These are phyloP conservation scores for Boletus sensibilis DNA, from an alignment of 768 basidiomycete species.

Conservation along the genomic window DNA sequence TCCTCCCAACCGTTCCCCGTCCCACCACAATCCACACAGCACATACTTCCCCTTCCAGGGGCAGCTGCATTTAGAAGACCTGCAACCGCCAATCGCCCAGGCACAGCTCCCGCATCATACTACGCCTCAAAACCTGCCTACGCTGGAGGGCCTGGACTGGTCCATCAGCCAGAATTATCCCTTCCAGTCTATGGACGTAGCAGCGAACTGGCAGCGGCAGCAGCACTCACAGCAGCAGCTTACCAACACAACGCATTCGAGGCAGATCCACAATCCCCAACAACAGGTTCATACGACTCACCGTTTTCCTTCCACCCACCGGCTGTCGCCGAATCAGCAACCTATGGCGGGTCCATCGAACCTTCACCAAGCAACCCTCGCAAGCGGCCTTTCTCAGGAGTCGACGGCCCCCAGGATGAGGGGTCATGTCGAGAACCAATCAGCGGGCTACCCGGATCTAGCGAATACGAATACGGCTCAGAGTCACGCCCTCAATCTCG, in stretches of 20 bases:
- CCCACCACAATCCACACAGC: conserved; percentile 43
- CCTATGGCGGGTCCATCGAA: conserved; percentile 33
- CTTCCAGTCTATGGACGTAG: conserved; percentile 40
- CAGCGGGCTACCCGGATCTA: conserved; percentile 29
- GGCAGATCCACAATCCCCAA: conserved; percentile 32
- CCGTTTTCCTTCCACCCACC: conserved; percentile 82
- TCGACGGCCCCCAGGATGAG: conserved; percentile 48
- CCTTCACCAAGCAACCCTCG: conserved; percentile 47
- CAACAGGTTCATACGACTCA: conserved; percentile 48
- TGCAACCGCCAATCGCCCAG: conserved; percentile 61
- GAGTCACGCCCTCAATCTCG: conserved; percentile 79
- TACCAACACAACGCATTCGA: conserved; percentile 31
- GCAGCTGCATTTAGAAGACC: conserved; percentile 56
- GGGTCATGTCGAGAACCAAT: conserved; percentile 39
- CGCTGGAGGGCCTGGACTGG: conserved; percentile 53
- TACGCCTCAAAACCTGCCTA: conserved; percentile 48
- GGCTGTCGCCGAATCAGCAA: conserved; percentile 40
- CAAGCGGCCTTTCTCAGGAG: conserved; percentile 61
- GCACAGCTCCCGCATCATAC: conserved; percentile 69
- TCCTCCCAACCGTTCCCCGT: conserved; percentile 39
- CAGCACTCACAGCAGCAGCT: conserved; percentile 29
- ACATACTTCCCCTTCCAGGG: conserved; percentile 58
- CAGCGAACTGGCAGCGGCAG: conserved; percentile 38
- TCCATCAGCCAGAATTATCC: conserved; percentile 45
- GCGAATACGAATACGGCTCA: conserved; percentile 63